These are phyloP conservation scores for Ophiostoma angusticollis DNA, from an alignment of 2,329 filamentous ascomycete genomes.

Conservation along the genomic window DNA sequence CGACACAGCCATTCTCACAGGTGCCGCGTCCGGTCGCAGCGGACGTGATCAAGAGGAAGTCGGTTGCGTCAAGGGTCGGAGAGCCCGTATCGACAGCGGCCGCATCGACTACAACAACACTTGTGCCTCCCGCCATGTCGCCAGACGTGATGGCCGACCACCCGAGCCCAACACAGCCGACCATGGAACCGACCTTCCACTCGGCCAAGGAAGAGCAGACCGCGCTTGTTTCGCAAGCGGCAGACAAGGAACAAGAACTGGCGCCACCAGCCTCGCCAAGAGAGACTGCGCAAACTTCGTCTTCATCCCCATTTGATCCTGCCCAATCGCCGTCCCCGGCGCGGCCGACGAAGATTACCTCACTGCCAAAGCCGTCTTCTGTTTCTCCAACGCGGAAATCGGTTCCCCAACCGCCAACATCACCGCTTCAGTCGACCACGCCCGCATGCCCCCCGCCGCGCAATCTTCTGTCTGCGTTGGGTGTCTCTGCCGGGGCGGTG, in stretches of 20 bases:
- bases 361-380: conserved; percentile 7
- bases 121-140: conserved; percentile 7
- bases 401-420: conserved; percentile 5
- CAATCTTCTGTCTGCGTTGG: conserved; percentile 10
- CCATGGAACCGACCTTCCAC: conserved; percentile 28
- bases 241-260: too few species aligned
- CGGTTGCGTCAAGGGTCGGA: neutral
- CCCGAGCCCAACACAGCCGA: conserved; percentile 19
- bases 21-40: conserved; percentile 1
- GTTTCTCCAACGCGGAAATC: conserved; percentile 3
- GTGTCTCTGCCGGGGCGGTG: neutral
- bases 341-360: conserved; percentile 5
- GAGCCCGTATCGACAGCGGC: neutral
- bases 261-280: conserved; percentile 5
- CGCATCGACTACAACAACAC: neutral
- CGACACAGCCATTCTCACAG: conserved; percentile 1
- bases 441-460: conserved; percentile 12
- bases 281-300: neutral
- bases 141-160: conserved; percentile 11
- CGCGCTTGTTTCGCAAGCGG: conserved; percentile 11
- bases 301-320: conserved; percentile 11
- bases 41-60: neutral
- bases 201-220: conserved; percentile 33
- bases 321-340: conserved; percentile 13
- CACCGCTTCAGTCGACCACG: conserved; percentile 12